A percentile compares a stretch with the other conserved stretches of the same genome.
Conservation (phyloP, 140 eudicot genomes). For the Bidens hawaiensis region DNA sequence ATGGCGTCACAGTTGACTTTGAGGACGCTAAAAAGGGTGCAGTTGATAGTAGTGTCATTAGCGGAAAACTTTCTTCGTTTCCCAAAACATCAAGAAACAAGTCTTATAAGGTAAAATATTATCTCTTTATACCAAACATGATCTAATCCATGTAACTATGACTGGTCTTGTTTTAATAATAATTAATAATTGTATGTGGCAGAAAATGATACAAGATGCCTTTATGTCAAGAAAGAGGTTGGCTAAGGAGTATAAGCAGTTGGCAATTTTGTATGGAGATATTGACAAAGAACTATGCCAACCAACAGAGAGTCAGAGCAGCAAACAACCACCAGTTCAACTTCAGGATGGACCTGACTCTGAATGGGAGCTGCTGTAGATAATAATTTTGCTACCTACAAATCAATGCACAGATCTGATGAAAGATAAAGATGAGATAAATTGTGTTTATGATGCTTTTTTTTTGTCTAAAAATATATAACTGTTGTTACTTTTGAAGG, state of each 20-base stretch:
- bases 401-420: slow-evolving; percentile 21
- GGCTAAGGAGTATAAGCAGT: slow-evolving; percentile 54
- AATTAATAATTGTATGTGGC: slow-evolving; percentile 1
- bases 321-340: slow-evolving; percentile 8
- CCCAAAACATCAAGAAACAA: slow-evolving; percentile 36
- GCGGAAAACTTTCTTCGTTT: not conserved
- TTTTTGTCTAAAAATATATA: not conserved
- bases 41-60: slow-evolving; percentile 33
- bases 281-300: slow-evolving; percentile 35
- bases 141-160: not conserved
- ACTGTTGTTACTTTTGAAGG: not conserved
- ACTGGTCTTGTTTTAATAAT: not conserved
- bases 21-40: slow-evolving; percentile 34
- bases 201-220: slow-evolving; percentile 57
- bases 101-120: slow-evolving; percentile 60
- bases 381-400: not conserved
- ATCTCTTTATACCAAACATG: not conserved
- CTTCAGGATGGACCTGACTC: slow-evolving; percentile 28
- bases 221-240: slow-evolving; percentile 51
- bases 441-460: slow-evolving; percentile 11
- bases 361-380: slow-evolving; percentile 70
- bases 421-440: slow-evolving; percentile 25
- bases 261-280: slow-evolving; percentile 47
- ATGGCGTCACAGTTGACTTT: slow-evolving; percentile 11
- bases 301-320: not conserved